Base-by-base conservation (phyloP, 139 green algal species). In the Helicosporidium sp. region DNA sequence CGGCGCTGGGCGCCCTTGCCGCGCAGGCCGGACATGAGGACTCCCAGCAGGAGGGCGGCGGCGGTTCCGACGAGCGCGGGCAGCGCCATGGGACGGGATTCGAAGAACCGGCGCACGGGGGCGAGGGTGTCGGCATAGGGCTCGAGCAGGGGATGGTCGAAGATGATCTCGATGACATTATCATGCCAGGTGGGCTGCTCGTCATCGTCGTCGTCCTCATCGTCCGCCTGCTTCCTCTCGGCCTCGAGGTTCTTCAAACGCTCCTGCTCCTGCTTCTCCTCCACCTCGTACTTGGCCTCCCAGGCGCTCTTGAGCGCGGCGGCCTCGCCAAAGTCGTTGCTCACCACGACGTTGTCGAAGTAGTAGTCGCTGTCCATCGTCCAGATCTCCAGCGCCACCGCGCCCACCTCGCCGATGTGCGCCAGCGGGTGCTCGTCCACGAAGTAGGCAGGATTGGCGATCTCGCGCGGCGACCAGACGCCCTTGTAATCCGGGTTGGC, bases 401-500 rank as follows among this genome's bases (percentile, higher is more conserved):
- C 83, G 8, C 61, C 71, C 4, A 91, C 72, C 41, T 63, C 52
- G 27, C 68, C 76, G 13, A 93, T 51, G 58, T 74, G 64, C n/a
- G 41, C 36, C 25, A 88, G 55, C 2, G 72, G 74, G 2, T 41
- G 34, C 2, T 69, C 49, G 43, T 85, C 69, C 26, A 72, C 53
- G 53, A 61, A 69, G 26, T 74, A 73, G 23, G 71, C 63, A 1
- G 82, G 82, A 72, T 93, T 93, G 29, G 63, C 54, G 37, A 93
- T 84, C 41, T 77, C 62, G 5, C 56, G 55, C 18, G 73, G 72
- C 46, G 48, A 24, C 77, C 75, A 87, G 16, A 48, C 29, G 25
- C 80, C 76, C 75, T 94, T 91, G 75, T 93, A 95, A 2, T 51
- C 73, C 0, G 86, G 86, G 73, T 95, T 95, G 55, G 74, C 64